Base-by-base conservation (phyloP, 2,329 filamentous ascomycete genomes). In the Sclerotinia borealis region DNA sequence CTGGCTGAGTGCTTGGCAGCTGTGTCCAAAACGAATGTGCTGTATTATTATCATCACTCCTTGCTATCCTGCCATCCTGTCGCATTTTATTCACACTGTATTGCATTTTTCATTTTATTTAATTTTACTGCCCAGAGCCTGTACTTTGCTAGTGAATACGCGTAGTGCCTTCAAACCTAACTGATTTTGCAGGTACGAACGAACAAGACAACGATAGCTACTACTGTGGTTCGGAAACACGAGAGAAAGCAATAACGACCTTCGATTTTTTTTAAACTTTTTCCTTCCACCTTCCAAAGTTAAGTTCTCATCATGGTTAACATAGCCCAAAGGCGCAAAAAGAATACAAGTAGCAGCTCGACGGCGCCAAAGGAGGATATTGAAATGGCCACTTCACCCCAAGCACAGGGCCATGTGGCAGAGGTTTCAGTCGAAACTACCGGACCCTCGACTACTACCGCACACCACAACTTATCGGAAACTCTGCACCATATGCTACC, bases 361-460 rank as follows among this genome's bases (percentile, higher is more conserved):
- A 19, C 19, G 15, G 27, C 51, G 17, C 51, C n/a, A 29, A 49
- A 49, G 34, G 31, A 63, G 17, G 60, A 63, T 19, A 59, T 63
- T 22, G 61, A 63, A 60, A 63, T 63, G 61, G 49, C 54, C 17
- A 25, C 60, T n/a, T 13, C 60, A 58, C 60, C 34, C 6, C 51
- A 19, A 15, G 27, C 29, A 17, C 54, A 34, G 11, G n/a, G 27
- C n/a, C 60, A 63, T 31, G 13, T 41, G 25, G 60, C 60, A 25
- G 31, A 63, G 29, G 60, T 63, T 29, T 63, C 60, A 19, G 60
- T 63, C 8, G 51, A 63, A 58, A 63, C 51, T 25, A 50, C 43
- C 17, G 60, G 34, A 17, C 2, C 8, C 6, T 58, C 60, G 36
- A 36, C 51, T 5, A 36, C 51, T 5, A 48, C 60, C 51, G 60